Evolutionary conservation across 2,329 filamentous ascomycete species (phyloP).

Genomic region (Diaporthe eres): DNA sequence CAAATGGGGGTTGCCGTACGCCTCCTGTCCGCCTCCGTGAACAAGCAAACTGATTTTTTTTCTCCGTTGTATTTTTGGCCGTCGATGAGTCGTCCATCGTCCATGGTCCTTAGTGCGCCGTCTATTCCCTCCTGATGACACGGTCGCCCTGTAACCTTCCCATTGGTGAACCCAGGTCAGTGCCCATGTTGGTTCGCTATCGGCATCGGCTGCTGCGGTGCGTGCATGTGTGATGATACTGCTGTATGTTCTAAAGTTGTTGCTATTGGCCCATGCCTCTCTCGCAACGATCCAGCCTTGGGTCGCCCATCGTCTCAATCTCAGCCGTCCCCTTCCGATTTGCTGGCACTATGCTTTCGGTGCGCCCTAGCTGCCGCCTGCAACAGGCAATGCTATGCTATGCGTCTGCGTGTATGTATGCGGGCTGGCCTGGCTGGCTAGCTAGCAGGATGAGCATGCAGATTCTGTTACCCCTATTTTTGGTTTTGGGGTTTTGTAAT

Average conservation of each 20-base stretch:
- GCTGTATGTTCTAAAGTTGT: not conserved
- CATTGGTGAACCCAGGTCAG: not conserved
- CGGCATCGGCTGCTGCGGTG: slow-evolving; percentile 8
- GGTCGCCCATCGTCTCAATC: slow-evolving; percentile 18
- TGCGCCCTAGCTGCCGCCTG: slow-evolving; percentile 15
- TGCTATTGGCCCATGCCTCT: slow-evolving; percentile 16
- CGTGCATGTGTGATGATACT: slow-evolving; percentile 12
- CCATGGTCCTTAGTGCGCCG: not conserved
- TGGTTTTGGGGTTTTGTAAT: not conserved
- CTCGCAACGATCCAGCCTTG: slow-evolving; percentile 5
- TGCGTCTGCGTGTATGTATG: not conserved
- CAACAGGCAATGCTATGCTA: slow-evolving; percentile 26
- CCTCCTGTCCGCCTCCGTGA: slow-evolving; percentile 2
- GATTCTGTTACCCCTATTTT: slow-evolving; percentile 22
- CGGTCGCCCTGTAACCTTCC: not conserved
- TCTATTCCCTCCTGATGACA: slow-evolving; percentile 8
- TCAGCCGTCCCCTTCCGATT: slow-evolving; percentile 23
- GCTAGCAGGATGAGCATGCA: slow-evolving; percentile 4
- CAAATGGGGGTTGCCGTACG: slow-evolving; percentile 1
- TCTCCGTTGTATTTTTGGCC: slow-evolving; percentile 26
- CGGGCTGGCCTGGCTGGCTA: not conserved
- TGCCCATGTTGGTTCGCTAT: not conserved
- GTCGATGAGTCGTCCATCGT: slow-evolving; percentile 22
- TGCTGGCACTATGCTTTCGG: not conserved
- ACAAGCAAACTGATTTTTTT: not conserved